A percentile compares a stretch with the other conserved stretches of the same genome.
Evolutionary conservation across 2,329 filamentous ascomycete genomes (phyloP).

Genomic region (Penicillium decumbens): DNA sequence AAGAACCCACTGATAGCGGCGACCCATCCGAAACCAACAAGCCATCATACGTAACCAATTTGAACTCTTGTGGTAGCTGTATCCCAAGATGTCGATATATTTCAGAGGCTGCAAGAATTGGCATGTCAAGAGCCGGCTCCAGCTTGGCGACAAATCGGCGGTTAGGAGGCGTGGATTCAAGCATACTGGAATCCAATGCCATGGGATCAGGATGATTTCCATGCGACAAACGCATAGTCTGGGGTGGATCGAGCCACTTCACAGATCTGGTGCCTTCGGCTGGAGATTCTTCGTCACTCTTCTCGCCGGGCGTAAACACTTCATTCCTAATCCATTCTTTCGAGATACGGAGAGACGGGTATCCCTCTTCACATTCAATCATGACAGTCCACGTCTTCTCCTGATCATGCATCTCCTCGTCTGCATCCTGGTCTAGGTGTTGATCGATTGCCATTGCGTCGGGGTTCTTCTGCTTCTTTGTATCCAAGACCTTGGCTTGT

Average conservation of each 20-base stretch:
- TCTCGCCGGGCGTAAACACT: slow-evolving; percentile 29
- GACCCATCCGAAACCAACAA: slow-evolving; percentile 35
- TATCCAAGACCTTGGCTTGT: slow-evolving; percentile 33
- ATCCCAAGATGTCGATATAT: slow-evolving; percentile 41
- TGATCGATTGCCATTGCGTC: slow-evolving; percentile 36
- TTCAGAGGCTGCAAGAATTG: slow-evolving; percentile 39
- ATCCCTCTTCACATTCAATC: slow-evolving; percentile 45
- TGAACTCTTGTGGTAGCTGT: slow-evolving; percentile 39
- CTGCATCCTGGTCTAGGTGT: slow-evolving; percentile 16
- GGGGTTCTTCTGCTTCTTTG: slow-evolving; percentile 21
- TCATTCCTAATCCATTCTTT: slow-evolving; percentile 42
- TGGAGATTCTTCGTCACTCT: slow-evolving; percentile 22
- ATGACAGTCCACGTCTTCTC: slow-evolving; percentile 34
- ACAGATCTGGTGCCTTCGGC: slow-evolving; percentile 26
- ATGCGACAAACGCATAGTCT: slow-evolving; percentile 32
- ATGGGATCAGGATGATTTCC: slow-evolving; percentile 33
- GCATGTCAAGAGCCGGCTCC: slow-evolving; percentile 42
- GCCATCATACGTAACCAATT: slow-evolving; percentile 38
- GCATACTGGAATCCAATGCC: slow-evolving; percentile 37
- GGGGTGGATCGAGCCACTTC: slow-evolving; percentile 40
- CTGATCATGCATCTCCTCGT: slow-evolving; percentile 17
- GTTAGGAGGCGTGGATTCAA: slow-evolving; percentile 37
- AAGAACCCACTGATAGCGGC: slow-evolving; percentile 15
- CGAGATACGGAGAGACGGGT: slow-evolving; percentile 42
- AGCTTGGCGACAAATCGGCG: slow-evolving; percentile 44